Conservation (phyloP, 306 rosid species). For the Echinosophora koreensis region DNA sequence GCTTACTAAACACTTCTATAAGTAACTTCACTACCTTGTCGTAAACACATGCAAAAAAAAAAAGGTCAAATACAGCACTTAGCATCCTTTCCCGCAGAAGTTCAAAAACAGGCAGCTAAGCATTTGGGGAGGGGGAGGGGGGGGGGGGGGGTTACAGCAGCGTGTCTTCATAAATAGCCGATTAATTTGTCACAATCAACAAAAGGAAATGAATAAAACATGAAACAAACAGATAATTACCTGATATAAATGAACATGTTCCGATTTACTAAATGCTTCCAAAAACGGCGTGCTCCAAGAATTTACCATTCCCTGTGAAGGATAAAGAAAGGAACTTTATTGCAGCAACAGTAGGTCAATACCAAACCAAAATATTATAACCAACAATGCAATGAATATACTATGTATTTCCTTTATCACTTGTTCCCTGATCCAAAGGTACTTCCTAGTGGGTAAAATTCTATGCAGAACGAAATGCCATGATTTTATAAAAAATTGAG, state of each 20-base stretch:
- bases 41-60: conserved; percentile 11
- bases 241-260: conserved; percentile 67
- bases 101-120: not conserved
- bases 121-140: conserved; percentile 9
- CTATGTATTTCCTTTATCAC: conserved; percentile 1
- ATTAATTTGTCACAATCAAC: not conserved
- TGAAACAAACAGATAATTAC: conserved; percentile 51
- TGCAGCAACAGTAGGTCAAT: conserved; percentile 43
- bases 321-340: conserved; percentile 35
- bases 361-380: conserved; percentile 16
- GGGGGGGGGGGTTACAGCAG: not conserved
- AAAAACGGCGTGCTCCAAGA: conserved; percentile 83
- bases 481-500: conserved; percentile 19
- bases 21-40: conserved; percentile 12
- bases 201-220: conserved; percentile 41
- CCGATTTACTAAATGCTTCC: conserved; percentile 64
- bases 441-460: conserved; percentile 28
- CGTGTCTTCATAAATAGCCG: conserved; percentile 24
- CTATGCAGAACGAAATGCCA: not conserved
- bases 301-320: conserved; percentile 71
- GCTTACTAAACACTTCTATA: not conserved
- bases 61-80: not conserved
- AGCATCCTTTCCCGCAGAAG: too few relatives aligned
- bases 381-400: conserved; percentile 22
- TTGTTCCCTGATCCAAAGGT: conserved; percentile 1